A percentile compares a stretch with the other conserved stretches of the same genome.
phyloP scores from a whole-genome alignment of 805 yeast species.

The Hemisphaericaspora nanyangensis region DNA sequence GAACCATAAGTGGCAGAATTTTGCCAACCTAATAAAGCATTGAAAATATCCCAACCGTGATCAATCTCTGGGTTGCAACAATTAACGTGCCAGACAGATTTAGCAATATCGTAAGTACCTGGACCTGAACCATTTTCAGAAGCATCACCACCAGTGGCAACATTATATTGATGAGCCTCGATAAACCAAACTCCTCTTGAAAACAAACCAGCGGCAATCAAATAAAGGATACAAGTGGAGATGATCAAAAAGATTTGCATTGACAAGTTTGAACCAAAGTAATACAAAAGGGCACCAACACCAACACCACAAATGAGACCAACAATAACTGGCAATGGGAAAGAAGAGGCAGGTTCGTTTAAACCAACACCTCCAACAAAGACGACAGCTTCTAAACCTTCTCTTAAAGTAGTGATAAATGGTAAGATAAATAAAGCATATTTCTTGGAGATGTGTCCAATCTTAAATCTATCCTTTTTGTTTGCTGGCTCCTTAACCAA shows the following conservation, averaged over 20 bases:
- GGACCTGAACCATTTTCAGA: constrained; percentile 87
- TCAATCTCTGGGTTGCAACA: constrained; percentile 90
- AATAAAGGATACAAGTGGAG: constrained; percentile 81
- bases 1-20: constrained; percentile 91
- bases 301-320: constrained; percentile 74
- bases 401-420: constrained; percentile 85
- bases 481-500: constrained; percentile 53
- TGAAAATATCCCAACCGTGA: constrained; percentile 94
- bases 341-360: constrained; percentile 43
- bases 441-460: constrained; percentile 42
- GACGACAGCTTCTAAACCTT: constrained; percentile 93
- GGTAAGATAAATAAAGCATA: constrained; percentile 86
- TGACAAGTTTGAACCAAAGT: constrained; percentile 73
- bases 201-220: constrained; percentile 86
- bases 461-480: constrained; percentile 41
- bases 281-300: constrained; percentile 67
- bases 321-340: constrained; percentile 85
- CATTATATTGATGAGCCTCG: constrained; percentile 60
- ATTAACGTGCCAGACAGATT: constrained; percentile 91
- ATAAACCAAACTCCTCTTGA: constrained; percentile 89
- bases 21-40: constrained; percentile 92
- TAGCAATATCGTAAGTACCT: constrained; percentile 78
- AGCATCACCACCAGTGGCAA: constrained; percentile 84
- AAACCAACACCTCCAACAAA: constrained; percentile 96
- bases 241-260: constrained; percentile 78